Evolutionary conservation across 1,139 yeast genomes (phyloP), one percentile per base, ranked within the genome.

Genomic region (Geotrichum aggregatum): DNA sequence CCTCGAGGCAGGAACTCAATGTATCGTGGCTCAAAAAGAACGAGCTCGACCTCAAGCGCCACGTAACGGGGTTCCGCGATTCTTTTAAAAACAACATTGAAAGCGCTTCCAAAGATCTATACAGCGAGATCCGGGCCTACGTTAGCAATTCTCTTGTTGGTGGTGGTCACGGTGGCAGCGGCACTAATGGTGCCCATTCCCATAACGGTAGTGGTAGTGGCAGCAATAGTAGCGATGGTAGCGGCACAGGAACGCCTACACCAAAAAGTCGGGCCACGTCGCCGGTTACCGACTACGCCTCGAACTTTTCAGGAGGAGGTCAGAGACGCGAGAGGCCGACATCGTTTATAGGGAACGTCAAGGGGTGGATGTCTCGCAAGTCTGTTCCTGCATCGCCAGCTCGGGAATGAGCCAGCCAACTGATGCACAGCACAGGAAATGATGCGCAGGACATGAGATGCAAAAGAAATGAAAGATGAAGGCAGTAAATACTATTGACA

Each of bases 11-110:
- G 68, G 98, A 92, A 65, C 79, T 92, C 63, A 92, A 92, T 66
- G 98, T 92, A 22, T 86, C 96, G 46, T 92, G 98, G 98, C 76
- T 92, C 63, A 92, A 92, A 73, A 92, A 92, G 72, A 92, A 92
- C 70, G 98, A 92, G 71, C 76, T 92, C 61, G 98, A 92, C 60
- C 79, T 92, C 70, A 88, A 87, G 69, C 87, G 91, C 62, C 96
- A 91, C 65, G 84, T 92, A 56, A 80, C 75, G 58, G 96, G 88
- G 61, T 91, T 92, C 72, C 77, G 97, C 61, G 80, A 87, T 66
- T 87, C 94, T 79, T 81, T 83, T 70, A 86, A 81, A 67, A 83
- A 85, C 62, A 82, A 82, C 63, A 71, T 87, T 60, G 87, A 86
- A 66, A 82, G 79, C 61, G 85, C 84, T 7, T 84, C 95, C 14